Conservation (phyloP, 306 rosid genomes). For the Pyrus pyrifolia region DNA sequence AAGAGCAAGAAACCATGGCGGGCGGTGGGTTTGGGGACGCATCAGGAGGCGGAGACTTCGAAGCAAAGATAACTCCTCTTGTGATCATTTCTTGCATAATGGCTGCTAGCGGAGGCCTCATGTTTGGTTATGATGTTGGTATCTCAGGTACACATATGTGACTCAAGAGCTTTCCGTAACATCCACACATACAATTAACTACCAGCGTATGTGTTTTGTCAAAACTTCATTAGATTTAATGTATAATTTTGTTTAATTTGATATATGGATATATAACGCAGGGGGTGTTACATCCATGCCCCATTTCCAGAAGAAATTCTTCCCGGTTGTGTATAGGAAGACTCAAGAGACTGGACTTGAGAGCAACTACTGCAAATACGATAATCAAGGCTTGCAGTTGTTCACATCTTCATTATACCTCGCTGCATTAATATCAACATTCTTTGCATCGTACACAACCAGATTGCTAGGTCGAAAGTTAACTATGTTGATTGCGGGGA, state of each 20-base stretch:
- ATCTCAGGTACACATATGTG: not conserved
- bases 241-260: not conserved
- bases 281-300: slow-evolving; percentile 68
- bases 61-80: slow-evolving; percentile 14
- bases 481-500: slow-evolving; percentile 64
- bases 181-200: not conserved
- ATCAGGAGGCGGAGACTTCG: slow-evolving; percentile 1
- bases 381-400: slow-evolving; percentile 47
- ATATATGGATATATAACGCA: not conserved
- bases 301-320: slow-evolving; percentile 41
- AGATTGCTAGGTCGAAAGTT: slow-evolving; percentile 40
- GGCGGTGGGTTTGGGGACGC: slow-evolving; percentile 1
- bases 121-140: slow-evolving; percentile 20
- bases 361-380: slow-evolving; percentile 67
- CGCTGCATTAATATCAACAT: slow-evolving; percentile 46
- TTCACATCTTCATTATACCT: slow-evolving; percentile 64
- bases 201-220: not conserved
- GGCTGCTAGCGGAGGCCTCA: slow-evolving; percentile 20
- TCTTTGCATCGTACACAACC: slow-evolving; percentile 52
- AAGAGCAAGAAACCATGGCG: not conserved
- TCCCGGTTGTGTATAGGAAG: slow-evolving; percentile 38
- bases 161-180: not conserved
- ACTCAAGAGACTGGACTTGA: slow-evolving; percentile 14
- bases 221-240: not conserved
- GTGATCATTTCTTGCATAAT: slow-evolving; percentile 18